Percentiles rank a stretch among this genome's conserved stretches.
These are phyloP conservation scores for Arctostaphylos glauca DNA, from an alignment of 148 eudicot species.

Conservation along the genomic window DNA sequence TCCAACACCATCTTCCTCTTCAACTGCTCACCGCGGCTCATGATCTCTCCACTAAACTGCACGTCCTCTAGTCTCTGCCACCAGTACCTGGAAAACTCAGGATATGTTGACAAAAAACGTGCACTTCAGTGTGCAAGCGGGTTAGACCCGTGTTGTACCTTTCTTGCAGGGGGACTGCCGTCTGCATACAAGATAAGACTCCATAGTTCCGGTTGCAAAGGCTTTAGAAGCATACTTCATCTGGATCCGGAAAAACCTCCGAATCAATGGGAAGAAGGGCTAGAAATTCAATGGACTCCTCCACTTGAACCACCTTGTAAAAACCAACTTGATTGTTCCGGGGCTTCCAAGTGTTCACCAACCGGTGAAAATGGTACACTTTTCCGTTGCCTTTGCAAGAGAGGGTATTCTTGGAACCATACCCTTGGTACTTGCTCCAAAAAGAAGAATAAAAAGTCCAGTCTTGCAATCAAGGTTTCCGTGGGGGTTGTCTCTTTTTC, in stretches of 20 bases:
- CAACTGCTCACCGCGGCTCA: constrained; percentile 42
- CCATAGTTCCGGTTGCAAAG: constrained; percentile 40
- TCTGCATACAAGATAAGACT: constrained; percentile 47
- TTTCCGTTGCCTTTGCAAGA: constrained; percentile 34
- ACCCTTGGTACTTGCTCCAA: constrained; percentile 24
- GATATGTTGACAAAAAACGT: constrained; percentile 26
- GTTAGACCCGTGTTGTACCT: constrained; percentile 40
- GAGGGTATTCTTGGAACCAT: constrained; percentile 33
- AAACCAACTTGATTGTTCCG: constrained; percentile 30
- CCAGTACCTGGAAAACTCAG: constrained; percentile 33
- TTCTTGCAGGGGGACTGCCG: constrained; percentile 44
- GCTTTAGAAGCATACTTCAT: constrained; percentile 41
- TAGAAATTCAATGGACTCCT: constrained; percentile 45
- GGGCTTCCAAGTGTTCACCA: constrained; percentile 35
- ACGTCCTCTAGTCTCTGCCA: constrained; percentile 44
- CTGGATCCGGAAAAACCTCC: constrained; percentile 28
- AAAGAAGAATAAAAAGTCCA: constrained; percentile 18
- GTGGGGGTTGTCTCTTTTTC: constrained; percentile 24
- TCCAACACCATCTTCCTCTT: constrained; percentile 45
- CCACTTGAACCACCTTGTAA: constrained; percentile 35
- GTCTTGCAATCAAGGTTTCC: constrained; percentile 25
- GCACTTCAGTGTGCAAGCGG: constrained; percentile 33
- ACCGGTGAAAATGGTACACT: constrained; percentile 7
- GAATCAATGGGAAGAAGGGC: constrained; percentile 40
- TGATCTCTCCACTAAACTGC: constrained; percentile 47